Base-by-base conservation (phyloP, 495 filamentous ascomycete genomes). In the Recurvomyces mirabilis region DNA sequence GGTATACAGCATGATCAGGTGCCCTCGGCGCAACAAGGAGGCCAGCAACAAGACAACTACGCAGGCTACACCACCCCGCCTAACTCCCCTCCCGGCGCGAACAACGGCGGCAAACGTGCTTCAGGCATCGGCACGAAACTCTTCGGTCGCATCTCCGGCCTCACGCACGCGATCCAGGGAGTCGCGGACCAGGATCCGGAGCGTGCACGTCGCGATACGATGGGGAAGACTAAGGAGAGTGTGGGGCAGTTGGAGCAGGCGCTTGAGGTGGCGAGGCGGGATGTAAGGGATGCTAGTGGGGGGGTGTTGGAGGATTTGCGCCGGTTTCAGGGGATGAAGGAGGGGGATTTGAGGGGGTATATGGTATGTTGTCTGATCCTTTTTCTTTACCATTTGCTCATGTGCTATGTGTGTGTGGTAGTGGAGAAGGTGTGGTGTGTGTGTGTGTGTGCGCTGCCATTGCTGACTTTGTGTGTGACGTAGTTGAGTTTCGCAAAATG, bases 111-210 rank as follows among this genome's bases (percentile, higher is more conserved):
- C 61, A 76, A 77, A 58, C 89, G 89, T 18, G 86, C 84, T 41
- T 25, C 19, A 6, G 48, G 52, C 43, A 82, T 91, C 38, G 79
- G 84, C 21, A 91, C 81, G 60, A 93, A 84, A 61, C 82, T 95
- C n/a, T 95, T 98, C 60, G 88, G 88, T 17, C 78, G 87, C 10
- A 79, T 98, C 43, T 89, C 81, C 49, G 36, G 36, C 19, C 24
- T 48, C n/a, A 49, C 51, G 28, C 87, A 96, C 66, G 89, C 93
- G 0, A 82, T 94, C 20, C 87, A 94, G 59, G 93, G 93, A 14
- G 87, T 95, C 56, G 87, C 88, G 3, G 91, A 98, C 60, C 84
- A 88, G 22, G 91, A 98, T 56, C 91, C 91, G 0, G 93, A 95
- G 67, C 68, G 86, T 41, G 94, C 87, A 24, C 72, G 91, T 43